Evolutionary conservation across 2,329 filamentous ascomycete genomes (phyloP).

Genomic region (Taxawa tesnikishii): DNA sequence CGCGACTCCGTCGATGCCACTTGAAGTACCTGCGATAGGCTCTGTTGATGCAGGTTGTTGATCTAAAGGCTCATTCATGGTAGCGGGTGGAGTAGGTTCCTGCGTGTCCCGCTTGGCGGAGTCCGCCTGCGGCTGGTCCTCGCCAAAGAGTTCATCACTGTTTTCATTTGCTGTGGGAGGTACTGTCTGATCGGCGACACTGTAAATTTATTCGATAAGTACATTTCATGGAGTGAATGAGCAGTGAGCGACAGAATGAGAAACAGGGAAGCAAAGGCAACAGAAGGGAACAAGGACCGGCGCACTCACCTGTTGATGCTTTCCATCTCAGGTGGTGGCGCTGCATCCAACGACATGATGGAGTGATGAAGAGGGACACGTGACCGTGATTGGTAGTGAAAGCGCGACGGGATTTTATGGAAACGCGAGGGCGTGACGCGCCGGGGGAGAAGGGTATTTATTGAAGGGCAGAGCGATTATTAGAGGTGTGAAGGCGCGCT

Average conservation of each 20-base stretch:
- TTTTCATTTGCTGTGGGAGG: conserved; percentile 5
- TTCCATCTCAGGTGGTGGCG: conserved; percentile 7
- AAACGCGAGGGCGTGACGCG: conserved; percentile 3
- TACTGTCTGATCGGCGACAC: conserved; percentile 1
- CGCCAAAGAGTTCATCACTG: conserved; percentile 23
- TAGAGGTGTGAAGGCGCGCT: background rate
- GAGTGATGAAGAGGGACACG: background rate
- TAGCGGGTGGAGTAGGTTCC: conserved; percentile 6
- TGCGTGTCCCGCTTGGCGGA: background rate
- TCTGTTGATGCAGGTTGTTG: conserved; percentile 10
- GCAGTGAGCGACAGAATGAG: conserved; percentile 7
- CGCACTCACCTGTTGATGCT: conserved; percentile 52
- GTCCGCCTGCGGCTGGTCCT: conserved; percentile 9
- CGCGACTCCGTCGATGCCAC: conserved; percentile 30
- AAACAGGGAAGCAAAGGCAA: conserved; percentile 15
- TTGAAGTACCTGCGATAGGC: conserved; percentile 27
- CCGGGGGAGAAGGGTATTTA: conserved; percentile 3
- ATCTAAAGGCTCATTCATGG: conserved; percentile 4
- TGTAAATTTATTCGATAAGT: background rate
- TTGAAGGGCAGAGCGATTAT: background rate
- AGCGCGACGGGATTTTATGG: conserved; percentile 3
- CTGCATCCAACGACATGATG: conserved; percentile 5
- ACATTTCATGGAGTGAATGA: background rate
- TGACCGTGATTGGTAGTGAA: conserved; percentile 2
- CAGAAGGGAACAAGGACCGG: no score